Percentiles rank a stretch among this genome's conserved stretches.
These are phyloP conservation scores for Coemansia reversa DNA, from an alignment of 192 early-diverging fungal species.

Conservation along the genomic window DNA sequence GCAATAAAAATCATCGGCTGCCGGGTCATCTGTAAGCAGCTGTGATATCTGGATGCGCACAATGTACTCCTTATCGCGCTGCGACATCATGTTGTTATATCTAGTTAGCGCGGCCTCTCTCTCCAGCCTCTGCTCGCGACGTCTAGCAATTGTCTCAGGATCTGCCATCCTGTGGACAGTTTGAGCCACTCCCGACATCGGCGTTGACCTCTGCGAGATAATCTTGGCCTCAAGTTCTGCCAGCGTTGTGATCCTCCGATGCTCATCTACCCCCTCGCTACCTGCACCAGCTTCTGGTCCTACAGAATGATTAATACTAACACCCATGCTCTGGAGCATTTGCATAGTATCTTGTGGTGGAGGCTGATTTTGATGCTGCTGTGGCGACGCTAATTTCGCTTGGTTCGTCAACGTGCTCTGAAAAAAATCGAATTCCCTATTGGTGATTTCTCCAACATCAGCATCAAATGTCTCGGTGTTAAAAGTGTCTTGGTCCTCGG, in stretches of 20 bases:
- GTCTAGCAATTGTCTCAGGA: conserved; percentile 26
- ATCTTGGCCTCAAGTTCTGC: conserved; percentile 72
- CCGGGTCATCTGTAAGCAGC: conserved; percentile 90
- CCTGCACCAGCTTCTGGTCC: neutral
- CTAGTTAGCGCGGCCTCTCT: conserved; percentile 59
- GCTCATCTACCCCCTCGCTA: neutral
- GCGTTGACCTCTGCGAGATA: conserved; percentile 14
- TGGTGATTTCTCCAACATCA: conserved; percentile 45
- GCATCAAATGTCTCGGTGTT: conserved; percentile 76
- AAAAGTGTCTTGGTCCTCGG: conserved; percentile 66
- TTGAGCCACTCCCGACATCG: conserved; percentile 8
- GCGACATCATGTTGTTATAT: conserved; percentile 89
- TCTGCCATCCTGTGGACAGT: conserved; percentile 14
- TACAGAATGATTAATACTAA: conserved; percentile 3
- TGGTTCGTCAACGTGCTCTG: conserved; percentile 47
- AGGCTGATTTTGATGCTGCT: conserved; percentile 7
- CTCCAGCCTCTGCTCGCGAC: conserved; percentile 34
- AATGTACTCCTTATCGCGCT: conserved; percentile 92
- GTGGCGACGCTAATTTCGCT: conserved; percentile 9
- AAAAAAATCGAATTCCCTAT: conserved; percentile 69
- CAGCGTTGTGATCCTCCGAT: conserved; percentile 60
- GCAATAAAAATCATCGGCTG: conserved; percentile 94
- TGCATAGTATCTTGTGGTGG: conserved; percentile 8
- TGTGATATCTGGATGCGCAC: conserved; percentile 93
- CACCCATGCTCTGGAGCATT: conserved; percentile 24